phyloP scores from a whole-genome alignment of 257 asterid genomes.

The Fraxinus americana region DNA sequence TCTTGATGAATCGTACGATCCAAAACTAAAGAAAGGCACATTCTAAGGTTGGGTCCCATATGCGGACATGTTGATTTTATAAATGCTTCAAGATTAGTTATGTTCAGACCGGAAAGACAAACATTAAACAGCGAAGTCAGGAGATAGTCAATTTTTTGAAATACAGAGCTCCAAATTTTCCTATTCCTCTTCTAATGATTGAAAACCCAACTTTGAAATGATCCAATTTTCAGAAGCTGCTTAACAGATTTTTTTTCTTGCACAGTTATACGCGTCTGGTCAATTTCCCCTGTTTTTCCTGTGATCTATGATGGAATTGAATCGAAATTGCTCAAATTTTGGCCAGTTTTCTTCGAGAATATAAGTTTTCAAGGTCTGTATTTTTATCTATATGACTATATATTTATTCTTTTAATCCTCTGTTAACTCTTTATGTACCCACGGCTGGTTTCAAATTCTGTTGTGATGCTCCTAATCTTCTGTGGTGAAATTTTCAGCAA shows the following conservation, averaged over 20 bases:
- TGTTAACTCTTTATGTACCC: background rate
- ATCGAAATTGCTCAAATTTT: constrained; percentile 21
- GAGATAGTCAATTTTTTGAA: constrained; percentile 33
- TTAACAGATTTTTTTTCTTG: background rate
- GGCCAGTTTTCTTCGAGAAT: constrained; percentile 5
- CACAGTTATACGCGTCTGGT: constrained; percentile 19
- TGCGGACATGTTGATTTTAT: constrained; percentile 31
- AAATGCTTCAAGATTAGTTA: constrained; percentile 35
- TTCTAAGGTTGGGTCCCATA: constrained; percentile 31
- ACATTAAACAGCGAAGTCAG: constrained; percentile 17
- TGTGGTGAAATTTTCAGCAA: background rate
- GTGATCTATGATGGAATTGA: constrained; percentile 20
- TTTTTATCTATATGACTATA: background rate
- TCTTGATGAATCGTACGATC: constrained; percentile 32
- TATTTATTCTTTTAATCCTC: constrained; percentile 14
- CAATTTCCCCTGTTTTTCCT: constrained; percentile 18
- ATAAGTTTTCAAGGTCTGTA: background rate
- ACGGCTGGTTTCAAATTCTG: constrained; percentile 4
- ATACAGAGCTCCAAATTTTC: constrained; percentile 40
- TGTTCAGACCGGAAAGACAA: constrained; percentile 16
- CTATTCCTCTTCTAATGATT: constrained; percentile 20
- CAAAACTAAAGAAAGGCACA: constrained; percentile 21
- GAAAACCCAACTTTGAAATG: constrained; percentile 21
- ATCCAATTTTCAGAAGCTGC: background rate
- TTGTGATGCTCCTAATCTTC: constrained; percentile 16